A percentile compares a stretch with the other conserved stretches of the same genome.
Evolutionary conservation across 1,284 basidiomycete species (phyloP).

Genomic region (Moesziomyces globuligerus): DNA sequence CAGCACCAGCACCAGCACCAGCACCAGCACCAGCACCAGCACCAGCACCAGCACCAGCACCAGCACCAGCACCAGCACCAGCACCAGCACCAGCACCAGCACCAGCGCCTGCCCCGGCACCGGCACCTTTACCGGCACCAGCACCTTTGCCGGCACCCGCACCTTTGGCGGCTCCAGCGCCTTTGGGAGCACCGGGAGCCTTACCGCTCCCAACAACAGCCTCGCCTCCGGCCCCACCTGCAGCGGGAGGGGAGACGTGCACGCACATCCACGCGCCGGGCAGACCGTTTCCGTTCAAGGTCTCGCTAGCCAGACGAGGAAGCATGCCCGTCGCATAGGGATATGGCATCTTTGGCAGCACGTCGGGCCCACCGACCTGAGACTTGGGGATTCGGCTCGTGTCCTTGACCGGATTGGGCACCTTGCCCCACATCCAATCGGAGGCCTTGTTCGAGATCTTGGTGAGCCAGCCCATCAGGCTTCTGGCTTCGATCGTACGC

Average conservation of each 20-base stretch:
- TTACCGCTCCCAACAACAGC: constrained; percentile 2
- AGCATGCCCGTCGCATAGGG: constrained; percentile 40
- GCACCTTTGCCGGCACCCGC: neutral
- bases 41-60: constrained; percentile 1
- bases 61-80: constrained; percentile 1
- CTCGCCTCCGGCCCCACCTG: constrained; percentile 1
- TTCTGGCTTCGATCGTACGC: constrained; percentile 16
- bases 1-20: constrained; percentile 1
- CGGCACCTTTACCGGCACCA: neutral
- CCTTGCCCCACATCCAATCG: constrained; percentile 37
- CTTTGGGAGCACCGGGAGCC: constrained; percentile 5
- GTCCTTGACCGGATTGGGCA: constrained; percentile 3
- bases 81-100: constrained; percentile 3
- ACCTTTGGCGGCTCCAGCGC: neutral
- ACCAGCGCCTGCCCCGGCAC: neutral
- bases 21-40: constrained; percentile 1
- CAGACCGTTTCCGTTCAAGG: constrained; percentile 21
- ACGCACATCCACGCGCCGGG: constrained; percentile 30
- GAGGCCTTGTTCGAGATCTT: constrained; percentile 24
- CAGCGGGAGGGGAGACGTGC: constrained; percentile 18
- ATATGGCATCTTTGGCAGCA: constrained; percentile 33
- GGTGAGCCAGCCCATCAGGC: constrained; percentile 20
- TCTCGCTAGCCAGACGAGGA: constrained; percentile 27
- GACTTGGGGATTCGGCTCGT: constrained; percentile 12
- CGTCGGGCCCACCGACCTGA: constrained; percentile 3